These are phyloP conservation scores for Garcia nutans DNA, from an alignment of 345 rosid genomes.

Conservation along the genomic window DNA sequence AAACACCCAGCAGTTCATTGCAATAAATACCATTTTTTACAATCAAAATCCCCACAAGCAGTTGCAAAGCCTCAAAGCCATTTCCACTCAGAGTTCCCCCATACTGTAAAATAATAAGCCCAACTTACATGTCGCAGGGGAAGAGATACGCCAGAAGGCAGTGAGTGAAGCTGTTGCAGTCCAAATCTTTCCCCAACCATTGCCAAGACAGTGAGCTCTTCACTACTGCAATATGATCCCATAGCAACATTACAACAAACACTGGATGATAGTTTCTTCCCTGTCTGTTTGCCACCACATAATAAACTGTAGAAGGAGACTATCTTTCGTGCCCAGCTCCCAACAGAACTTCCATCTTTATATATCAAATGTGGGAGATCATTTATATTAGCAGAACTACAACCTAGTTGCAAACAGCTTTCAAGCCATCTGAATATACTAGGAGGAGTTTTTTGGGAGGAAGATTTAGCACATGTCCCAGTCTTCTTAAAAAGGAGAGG, in stretches of 20 bases:
- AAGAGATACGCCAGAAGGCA: constrained; percentile 90
- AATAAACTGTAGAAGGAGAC: constrained; percentile 79
- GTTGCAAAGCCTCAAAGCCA: background rate
- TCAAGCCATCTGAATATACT: constrained; percentile 89
- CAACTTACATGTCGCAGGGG: constrained; percentile 93
- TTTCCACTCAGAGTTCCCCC: constrained; percentile 6
- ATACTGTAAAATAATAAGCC: background rate
- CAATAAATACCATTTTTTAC: background rate
- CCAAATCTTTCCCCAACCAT: constrained; percentile 99
- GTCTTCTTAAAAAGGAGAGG: constrained; percentile 54
- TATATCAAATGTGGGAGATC: constrained; percentile 73
- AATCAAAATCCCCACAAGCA: background rate
- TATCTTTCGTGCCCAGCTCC: constrained; percentile 78
- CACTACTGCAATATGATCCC: constrained; percentile 71
- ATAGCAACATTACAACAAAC: constrained; percentile 67
- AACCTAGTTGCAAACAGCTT: constrained; percentile 69
- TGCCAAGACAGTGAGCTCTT: constrained; percentile 83
- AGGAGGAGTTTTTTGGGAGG: constrained; percentile 60
- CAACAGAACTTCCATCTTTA: constrained; percentile 67
- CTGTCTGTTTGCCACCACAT: constrained; percentile 68
- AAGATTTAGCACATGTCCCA: constrained; percentile 33
- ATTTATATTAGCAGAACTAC: constrained; percentile 42
- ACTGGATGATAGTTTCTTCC: constrained; percentile 68
- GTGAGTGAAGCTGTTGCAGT: constrained; percentile 72
- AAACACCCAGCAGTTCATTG: background rate